A percentile compares a stretch with the other conserved stretches of the same genome.
Evolutionary conservation across 495 filamentous ascomycete genomes (phyloP).

Genomic region (Penicillium maclennaniae): DNA sequence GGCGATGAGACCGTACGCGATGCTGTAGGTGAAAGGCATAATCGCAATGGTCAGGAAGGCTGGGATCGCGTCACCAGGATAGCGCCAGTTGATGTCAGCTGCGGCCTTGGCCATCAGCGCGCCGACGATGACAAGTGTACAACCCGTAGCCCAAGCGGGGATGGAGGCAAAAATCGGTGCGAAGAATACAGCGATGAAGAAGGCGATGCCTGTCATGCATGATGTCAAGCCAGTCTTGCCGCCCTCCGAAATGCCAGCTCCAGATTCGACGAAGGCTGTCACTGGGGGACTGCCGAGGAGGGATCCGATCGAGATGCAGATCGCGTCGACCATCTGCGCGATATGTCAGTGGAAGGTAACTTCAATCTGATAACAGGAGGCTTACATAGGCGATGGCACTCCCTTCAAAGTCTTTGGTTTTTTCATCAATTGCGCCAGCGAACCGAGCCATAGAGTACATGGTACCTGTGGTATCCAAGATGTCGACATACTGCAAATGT

Average conservation of each 20-base stretch:
- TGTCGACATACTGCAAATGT: constrained; percentile 70
- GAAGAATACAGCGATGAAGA: constrained; percentile 84
- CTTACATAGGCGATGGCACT: constrained; percentile 66
- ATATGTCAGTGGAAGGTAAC: constrained; percentile 3
- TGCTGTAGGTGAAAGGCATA: constrained; percentile 86
- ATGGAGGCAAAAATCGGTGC: constrained; percentile 83
- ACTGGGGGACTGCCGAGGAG: constrained; percentile 71
- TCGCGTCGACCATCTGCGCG: constrained; percentile 62
- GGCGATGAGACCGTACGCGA: constrained; percentile 74
- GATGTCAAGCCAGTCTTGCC: constrained; percentile 78
- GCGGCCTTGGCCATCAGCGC: constrained; percentile 74
- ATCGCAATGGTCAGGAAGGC: constrained; percentile 75
- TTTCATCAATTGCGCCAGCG: constrained; percentile 66
- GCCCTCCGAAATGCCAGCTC: constrained; percentile 80
- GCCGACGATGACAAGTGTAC: constrained; percentile 75
- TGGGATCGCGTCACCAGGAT: constrained; percentile 72
- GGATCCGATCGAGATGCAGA: constrained; percentile 72
- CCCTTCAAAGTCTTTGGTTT: constrained; percentile 74
- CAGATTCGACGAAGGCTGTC: constrained; percentile 79
- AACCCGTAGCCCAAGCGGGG: constrained; percentile 79
- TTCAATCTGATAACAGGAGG: not conserved
- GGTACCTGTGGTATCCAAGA: constrained; percentile 72
- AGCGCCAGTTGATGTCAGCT: constrained; percentile 79
- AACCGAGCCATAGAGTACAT: constrained; percentile 83
- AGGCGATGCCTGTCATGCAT: constrained; percentile 70